A percentile compares a stretch with the other conserved stretches of the same genome.
phyloP scores from a whole-genome alignment of 2,329 filamentous ascomycete species.

The Nemania sp. region DNA sequence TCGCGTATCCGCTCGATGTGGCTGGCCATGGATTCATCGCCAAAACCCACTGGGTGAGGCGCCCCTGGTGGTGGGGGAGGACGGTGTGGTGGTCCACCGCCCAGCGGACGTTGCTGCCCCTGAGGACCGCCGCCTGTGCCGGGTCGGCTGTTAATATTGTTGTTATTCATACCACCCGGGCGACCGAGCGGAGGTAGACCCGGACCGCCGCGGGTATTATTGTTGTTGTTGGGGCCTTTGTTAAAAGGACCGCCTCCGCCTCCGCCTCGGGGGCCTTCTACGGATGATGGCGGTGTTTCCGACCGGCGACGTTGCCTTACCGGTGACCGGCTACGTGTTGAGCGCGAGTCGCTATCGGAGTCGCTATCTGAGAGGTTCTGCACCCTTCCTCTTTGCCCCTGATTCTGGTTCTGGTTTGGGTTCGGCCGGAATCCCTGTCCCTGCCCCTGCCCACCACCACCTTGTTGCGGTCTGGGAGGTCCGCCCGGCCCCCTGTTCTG shows the following conservation, averaged over 20 bases:
- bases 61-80: background rate
- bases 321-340: slow-evolving; percentile 20
- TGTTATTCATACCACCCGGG: no score
- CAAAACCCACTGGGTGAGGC: background rate
- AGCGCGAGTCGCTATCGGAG: slow-evolving; percentile 20
- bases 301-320: slow-evolving; percentile 18
- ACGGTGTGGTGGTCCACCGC: no score
- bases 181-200: no score
- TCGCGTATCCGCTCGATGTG: slow-evolving; percentile 27
- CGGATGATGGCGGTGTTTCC: slow-evolving; percentile 25
- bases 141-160: no score
- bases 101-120: no score
- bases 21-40: slow-evolving; percentile 1
- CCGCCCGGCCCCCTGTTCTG: no score
- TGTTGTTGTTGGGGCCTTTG: background rate
- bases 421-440: no score
- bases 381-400: background rate
- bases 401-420: background rate
- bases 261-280: slow-evolving; percentile 13
- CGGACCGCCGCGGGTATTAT: background rate
- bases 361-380: background rate
- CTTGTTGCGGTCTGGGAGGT: no score
- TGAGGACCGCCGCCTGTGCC: no score
- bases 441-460: no score
- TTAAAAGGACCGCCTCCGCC: background rate